Base-by-base conservation (phyloP, 2,329 filamentous ascomycete genomes). In the Penicillium glabrum region DNA sequence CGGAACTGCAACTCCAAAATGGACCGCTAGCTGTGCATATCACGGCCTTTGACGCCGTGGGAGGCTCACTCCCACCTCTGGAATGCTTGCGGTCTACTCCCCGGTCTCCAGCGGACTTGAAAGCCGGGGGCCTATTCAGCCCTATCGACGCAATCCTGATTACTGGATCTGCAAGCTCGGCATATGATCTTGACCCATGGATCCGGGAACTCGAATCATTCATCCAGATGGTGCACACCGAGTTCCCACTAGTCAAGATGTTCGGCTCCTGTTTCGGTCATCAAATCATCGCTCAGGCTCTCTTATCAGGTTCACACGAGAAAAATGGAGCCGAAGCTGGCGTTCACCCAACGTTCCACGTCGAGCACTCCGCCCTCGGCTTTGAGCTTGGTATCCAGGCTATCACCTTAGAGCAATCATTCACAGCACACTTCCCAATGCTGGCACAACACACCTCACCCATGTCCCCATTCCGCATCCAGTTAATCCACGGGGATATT, bases 231-330 rank as follows among this genome's bases (percentile, higher is more conserved):
- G 67, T 72, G 3, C 60, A 68, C 45, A 45, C 16, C 3, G 16
- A 63, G 0, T 72, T 64, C 45, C 69, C 70, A 3, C 43, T 59
- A 4, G 63, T 72, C 13, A 70, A 67, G 52, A 62, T 72, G n/a
- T 67, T 72, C 49, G 70, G 70, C 3, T 69, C 70, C 4, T 72
- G 70, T 60, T 72, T 71, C 51, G 70, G 71, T 0, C 71, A 73
- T 49, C 69, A 73, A 44, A 43, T 73, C 21, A 63, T 72, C 39
- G 71, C 68, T 1, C 62, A 70, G 24, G 65, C 68, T 3, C 51
- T 72, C 13, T 60, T 72, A 2, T 56, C 61, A 26, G 10, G 21
- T 10, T 9, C 37, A 44, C 3, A 10, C 21, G 23, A 44, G 21
- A 27, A 31, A 5, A 19, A 39, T 29, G 11, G 33, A 23, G 8